A percentile compares a stretch with the other conserved stretches of the same genome.
These are phyloP conservation scores for Ceratocystis cacaofunesta DNA, from an alignment of 2,329 filamentous ascomycete genomes.

Conservation along the genomic window DNA sequence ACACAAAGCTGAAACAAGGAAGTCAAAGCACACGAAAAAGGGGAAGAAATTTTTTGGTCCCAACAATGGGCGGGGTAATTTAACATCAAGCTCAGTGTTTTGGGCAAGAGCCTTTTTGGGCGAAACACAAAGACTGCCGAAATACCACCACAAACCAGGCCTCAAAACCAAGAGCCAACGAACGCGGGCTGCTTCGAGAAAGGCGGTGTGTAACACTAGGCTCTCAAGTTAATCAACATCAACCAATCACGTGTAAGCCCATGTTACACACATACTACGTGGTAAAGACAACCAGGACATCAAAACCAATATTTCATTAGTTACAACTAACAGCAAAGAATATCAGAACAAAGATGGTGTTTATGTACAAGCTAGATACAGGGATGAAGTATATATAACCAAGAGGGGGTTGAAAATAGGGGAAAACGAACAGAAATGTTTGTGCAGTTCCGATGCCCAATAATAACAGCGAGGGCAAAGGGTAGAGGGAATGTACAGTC, in stretches of 20 bases:
- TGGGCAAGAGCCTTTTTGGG: too few relatives aligned
- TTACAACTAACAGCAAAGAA: background rate
- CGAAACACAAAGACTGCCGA: too few relatives aligned
- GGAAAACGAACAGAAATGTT: background rate
- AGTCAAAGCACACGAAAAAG: too few relatives aligned
- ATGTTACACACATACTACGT: background rate
- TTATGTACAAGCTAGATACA: slow-evolving; percentile 6
- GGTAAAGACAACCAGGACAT: background rate
- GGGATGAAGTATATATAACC: background rate
- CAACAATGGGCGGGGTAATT: too few relatives aligned
- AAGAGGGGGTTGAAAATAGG: background rate
- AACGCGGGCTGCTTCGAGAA: background rate
- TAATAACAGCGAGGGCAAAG: background rate
- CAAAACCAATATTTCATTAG: background rate
- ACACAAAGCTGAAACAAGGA: too few relatives aligned
- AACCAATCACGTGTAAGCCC: background rate
- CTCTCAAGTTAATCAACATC: background rate
- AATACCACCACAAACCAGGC: too few relatives aligned
- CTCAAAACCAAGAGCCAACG: too few relatives aligned
- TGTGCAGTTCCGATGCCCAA: background rate
- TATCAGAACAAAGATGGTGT: background rate
- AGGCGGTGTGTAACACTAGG: background rate
- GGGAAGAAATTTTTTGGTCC: too few relatives aligned
- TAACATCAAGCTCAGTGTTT: too few relatives aligned
- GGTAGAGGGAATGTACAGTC: background rate